Evolutionary conservation across 192 early-diverging fungal species (phyloP).

Genomic region (Mortierella claussenii): DNA sequence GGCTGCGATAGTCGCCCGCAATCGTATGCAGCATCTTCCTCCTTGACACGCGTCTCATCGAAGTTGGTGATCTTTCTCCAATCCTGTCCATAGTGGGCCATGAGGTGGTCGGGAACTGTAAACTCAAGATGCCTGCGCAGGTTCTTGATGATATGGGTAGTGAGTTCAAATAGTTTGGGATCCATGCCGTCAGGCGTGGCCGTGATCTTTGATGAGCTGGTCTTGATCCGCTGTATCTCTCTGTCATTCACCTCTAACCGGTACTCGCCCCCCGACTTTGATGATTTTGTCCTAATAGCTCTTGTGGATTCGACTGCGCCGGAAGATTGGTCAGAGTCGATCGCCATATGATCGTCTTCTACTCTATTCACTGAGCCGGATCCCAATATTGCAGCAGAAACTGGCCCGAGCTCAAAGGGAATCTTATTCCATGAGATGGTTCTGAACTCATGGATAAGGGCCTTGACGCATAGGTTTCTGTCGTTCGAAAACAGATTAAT

Average conservation of each 20-base stretch:
- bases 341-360: constrained; percentile 11
- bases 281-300: not conserved
- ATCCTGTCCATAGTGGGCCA: constrained; percentile 13
- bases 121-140: constrained; percentile 28
- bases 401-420: constrained; percentile 14
- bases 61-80: constrained; percentile 27
- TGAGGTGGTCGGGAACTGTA: constrained; percentile 29
- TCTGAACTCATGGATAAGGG: constrained; percentile 62
- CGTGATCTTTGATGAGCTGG: not conserved
- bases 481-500: constrained; percentile 68
- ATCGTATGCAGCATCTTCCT: constrained; percentile 23
- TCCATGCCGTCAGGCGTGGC: constrained; percentile 37
- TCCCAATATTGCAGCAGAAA: constrained; percentile 11
- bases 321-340: constrained; percentile 8
- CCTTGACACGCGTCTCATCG: constrained; percentile 8
- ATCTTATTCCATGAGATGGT: constrained; percentile 45
- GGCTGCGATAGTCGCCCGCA: constrained; percentile 27
- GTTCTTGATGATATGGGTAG: constrained; percentile 35
- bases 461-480: constrained; percentile 66
- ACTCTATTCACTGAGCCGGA: not conserved
- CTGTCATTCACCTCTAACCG: constrained; percentile 30
- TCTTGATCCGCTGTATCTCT: constrained; percentile 39
- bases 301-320: not conserved
- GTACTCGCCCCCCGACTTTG: not conserved
- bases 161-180: constrained; percentile 21